Evolutionary conservation across 1,139 yeast species (phyloP).

Genomic region (Kodamaea anthophila): DNA sequence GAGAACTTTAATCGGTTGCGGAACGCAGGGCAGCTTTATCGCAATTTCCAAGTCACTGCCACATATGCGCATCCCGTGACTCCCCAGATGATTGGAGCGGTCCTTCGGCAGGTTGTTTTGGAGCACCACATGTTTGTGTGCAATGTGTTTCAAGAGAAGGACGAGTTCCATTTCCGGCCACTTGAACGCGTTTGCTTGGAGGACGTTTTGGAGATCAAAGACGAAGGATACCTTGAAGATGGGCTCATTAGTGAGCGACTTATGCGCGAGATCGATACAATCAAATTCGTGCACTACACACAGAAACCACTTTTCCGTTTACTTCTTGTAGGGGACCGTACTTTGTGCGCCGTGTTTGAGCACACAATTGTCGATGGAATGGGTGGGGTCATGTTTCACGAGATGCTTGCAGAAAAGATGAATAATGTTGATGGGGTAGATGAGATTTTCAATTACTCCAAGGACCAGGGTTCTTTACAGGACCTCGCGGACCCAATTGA

Average conservation of each 20-base stretch:
- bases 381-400: slow-evolving; percentile 35
- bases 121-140: slow-evolving; percentile 32
- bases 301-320: slow-evolving; percentile 29
- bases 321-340: slow-evolving; percentile 17
- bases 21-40: slow-evolving; percentile 23
- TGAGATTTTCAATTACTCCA: slow-evolving; percentile 4
- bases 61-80: slow-evolving; percentile 19
- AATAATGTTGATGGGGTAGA: slow-evolving; percentile 12
- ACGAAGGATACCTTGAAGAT: slow-evolving; percentile 11
- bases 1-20: slow-evolving; percentile 35
- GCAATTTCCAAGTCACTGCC: slow-evolving; percentile 32
- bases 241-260: slow-evolving; percentile 22
- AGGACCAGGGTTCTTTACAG: slow-evolving; percentile 4
- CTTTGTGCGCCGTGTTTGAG: slow-evolving; percentile 29
- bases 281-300: slow-evolving; percentile 19
- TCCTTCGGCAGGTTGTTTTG: slow-evolving; percentile 26
- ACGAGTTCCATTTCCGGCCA: slow-evolving; percentile 17
- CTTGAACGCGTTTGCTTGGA: slow-evolving; percentile 16
- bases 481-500: slow-evolving; percentile 17
- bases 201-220: slow-evolving; percentile 20
- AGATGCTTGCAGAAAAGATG: slow-evolving; percentile 24
- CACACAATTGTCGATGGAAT: slow-evolving; percentile 41
- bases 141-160: slow-evolving; percentile 20
- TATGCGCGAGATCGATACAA: slow-evolving; percentile 21
- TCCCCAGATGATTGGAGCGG: slow-evolving; percentile 17